These are phyloP conservation scores for Camellia lanceoleosa DNA, from an alignment of 148 eudicot species.

Conservation along the genomic window DNA sequence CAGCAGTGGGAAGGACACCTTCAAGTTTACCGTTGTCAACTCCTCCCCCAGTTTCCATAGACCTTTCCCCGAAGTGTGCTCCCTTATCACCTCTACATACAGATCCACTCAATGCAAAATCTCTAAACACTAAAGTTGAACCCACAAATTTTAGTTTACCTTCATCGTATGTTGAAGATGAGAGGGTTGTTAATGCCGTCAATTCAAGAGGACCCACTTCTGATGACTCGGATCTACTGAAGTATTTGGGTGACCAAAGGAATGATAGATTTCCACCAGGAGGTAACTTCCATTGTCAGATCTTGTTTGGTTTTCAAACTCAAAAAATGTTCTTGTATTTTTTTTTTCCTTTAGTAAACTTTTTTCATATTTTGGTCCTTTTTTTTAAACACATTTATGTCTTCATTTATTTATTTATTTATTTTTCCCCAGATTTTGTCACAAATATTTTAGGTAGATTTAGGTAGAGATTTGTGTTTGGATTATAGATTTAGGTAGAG, in stretches of 20 bases:
- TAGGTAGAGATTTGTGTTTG: no score
- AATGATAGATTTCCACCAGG: conserved; percentile 64
- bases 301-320: no score
- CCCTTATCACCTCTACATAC: conserved; percentile 79
- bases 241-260: conserved; percentile 44
- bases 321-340: background rate
- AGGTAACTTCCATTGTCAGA: conserved; percentile 34
- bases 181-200: conserved; percentile 33
- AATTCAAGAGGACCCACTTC: conserved; percentile 34
- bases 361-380: no score
- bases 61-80: conserved; percentile 70
- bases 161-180: conserved; percentile 67
- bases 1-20: conserved; percentile 96
- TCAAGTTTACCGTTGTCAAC: conserved; percentile 85
- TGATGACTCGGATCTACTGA: conserved; percentile 35
- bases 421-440: no score
- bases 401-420: no score
- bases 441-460: no score
- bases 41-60: conserved; percentile 80
- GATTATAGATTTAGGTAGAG: no score
- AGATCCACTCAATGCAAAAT: conserved; percentile 52
- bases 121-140: conserved; percentile 47
- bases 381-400: no score
- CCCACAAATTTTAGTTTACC: conserved; percentile 77
- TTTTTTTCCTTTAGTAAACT: no score